Evolutionary conservation across 805 yeast species (phyloP), one percentile per base, ranked within the genome.

Genomic region (Lachancea waltii): DNA sequence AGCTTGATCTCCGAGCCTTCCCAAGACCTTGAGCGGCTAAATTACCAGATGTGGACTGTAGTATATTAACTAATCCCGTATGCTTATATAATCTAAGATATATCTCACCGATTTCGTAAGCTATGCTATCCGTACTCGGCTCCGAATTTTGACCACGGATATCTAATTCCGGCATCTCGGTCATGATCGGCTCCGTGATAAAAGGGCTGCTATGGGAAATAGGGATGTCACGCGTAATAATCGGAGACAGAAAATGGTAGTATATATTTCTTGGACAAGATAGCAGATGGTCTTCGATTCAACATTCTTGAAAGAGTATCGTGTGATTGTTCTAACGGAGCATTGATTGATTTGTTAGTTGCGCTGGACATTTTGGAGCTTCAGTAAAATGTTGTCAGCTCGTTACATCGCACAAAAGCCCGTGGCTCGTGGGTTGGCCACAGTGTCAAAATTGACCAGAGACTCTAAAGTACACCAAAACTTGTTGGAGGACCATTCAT

Each of bases 401-500:
- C 63, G 63, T 46, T 38, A 50, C 34, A 45, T 54, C 27, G 40
- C 41, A 26, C 38, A 50, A 31, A 51, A 39, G 34, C 52, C 42
- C 36, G 32, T 51, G 28, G 45, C 50, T 35, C 67, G 72, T 53
- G 62, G 69, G 41, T 50, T 67, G 38, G 70, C 72, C 39, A 60
- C 70, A 24, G 64, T 59, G 36, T 48, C 69, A 25, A 51, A 50
- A 41, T 49, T 75, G 52, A 67, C 75, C 45, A 68, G 70, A 50
- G 89, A 83, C 65, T 80, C 87, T 45, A 79, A 81, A 67, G 92
- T 83, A 41, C 67, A 71, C 64, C 86, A 80, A 70, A 85, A 84
- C 72, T 73, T 81, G 68, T 71, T 83, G 65, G 95, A 84, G 70
- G 72, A 77, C 59, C 78, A 76, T 66, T 84, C 90, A 38, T 89